Conservation (phyloP, 345 rosid genomes). For the Eucalyptus viminalis region DNA sequence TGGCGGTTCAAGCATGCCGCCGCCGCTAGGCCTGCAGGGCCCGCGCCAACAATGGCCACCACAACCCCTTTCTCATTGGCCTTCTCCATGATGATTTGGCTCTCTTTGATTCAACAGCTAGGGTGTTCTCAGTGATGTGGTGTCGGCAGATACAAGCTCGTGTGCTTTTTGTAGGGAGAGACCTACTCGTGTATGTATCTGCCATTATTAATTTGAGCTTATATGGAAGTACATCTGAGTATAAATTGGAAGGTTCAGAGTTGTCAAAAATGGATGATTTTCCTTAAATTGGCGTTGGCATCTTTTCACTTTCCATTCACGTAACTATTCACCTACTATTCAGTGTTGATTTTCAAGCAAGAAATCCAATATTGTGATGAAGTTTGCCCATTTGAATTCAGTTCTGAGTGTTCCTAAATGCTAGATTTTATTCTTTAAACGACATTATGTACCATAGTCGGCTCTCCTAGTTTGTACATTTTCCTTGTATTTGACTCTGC, state of each 20-base stretch:
- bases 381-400: background rate
- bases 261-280: background rate
- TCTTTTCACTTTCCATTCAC: background rate
- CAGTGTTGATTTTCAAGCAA: background rate
- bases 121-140: background rate
- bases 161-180: background rate
- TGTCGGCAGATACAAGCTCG: background rate
- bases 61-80: background rate
- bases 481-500: background rate
- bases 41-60: slow-evolving; percentile 42
- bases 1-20: slow-evolving; percentile 33
- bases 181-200: background rate
- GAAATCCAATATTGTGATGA: background rate
- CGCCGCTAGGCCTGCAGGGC: slow-evolving; percentile 49
- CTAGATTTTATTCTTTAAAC: background rate
- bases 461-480: background rate
- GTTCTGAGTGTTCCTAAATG: background rate
- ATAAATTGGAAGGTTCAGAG: background rate
- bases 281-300: background rate
- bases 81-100: background rate
- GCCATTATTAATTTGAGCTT: background rate
- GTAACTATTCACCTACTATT: background rate
- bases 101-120: background rate
- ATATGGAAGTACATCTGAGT: background rate
- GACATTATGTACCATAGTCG: background rate